Conservation (phyloP, 345 rosid species). For the Hirschfeldia incana region DNA sequence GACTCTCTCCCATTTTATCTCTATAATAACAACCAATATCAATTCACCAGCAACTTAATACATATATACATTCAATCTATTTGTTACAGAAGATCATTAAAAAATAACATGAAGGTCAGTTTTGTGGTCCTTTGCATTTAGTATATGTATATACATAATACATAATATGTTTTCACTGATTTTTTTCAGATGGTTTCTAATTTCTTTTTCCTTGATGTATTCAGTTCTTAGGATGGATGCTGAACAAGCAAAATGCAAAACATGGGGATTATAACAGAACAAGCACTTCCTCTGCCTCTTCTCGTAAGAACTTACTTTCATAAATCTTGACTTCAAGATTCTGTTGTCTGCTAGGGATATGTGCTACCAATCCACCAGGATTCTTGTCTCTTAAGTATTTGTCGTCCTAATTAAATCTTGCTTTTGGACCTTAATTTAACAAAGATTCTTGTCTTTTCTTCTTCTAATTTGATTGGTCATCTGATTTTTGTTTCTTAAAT, state of each 20-base stretch:
- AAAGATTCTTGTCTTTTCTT: constrained; percentile 10
- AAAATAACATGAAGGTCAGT: constrained; percentile 38
- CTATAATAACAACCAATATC: constrained; percentile 23
- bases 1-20: neutral
- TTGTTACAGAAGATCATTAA: neutral
- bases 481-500: constrained; percentile 3
- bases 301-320: constrained; percentile 52
- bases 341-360: constrained; percentile 33
- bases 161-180: neutral
- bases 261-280: constrained; percentile 46
- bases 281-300: constrained; percentile 41
- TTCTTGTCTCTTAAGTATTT: constrained; percentile 6
- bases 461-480: neutral
- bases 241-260: constrained; percentile 62
- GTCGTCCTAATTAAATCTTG: neutral
- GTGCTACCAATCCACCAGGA: constrained; percentile 23
- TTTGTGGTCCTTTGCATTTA: constrained; percentile 8
- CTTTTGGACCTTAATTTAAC: neutral
- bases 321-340: constrained; percentile 18
- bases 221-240: constrained; percentile 91
- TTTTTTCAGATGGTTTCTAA: neutral
- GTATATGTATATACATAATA: neutral
- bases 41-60: constrained; percentile 17
- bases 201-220: neutral
- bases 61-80: constrained; percentile 3